Base-by-base conservation (phyloP, 345 rosid species). In the Cardamine resedifolia region DNA sequence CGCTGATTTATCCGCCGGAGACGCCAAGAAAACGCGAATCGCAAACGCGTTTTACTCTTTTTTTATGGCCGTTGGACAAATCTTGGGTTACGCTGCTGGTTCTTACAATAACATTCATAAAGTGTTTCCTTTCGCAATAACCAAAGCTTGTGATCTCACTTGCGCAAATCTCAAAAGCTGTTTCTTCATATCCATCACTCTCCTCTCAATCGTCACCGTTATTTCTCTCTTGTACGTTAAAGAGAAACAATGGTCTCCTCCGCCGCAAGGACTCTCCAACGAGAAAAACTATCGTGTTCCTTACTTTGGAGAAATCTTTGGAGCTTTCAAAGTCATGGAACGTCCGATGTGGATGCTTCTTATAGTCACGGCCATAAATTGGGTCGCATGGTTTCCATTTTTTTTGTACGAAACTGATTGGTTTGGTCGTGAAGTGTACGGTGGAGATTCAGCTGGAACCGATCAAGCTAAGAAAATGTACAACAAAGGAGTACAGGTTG, bases 321-420 rank as follows among this genome's bases (percentile, higher is more conserved):
- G 64, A n/a, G 87, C 94, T 4, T 66, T 93, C 15, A 82, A 76
- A 71, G 64, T 61, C 4, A 72, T 90, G 66, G 15, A 85, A 50
- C 80, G 55, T 36, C 90, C 96, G 1, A 90, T 88, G 91, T 85
- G 92, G 88, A 73, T 88, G 45, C 75, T 92, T 3, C 77, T 87
- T 0, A n/a, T 81, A 2, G 97, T 90, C 19, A 93, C 97, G 10
- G 78, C 80, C 1, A 72, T 93, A 6, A 93, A 90, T 47, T 93
- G 98, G 98, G 45, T 88, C 5, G 96, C 87, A 0, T 90, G 98
- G 98, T 92, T 92, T 58, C 96, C 98, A 0, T 92, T 92, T 80
- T 47, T 88, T 65, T 65, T 90, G 58, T 87, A 73, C 64, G 92
- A 90, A 72, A 92, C 98, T 0, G 98, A 92, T 41, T 92, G 96